Evolutionary conservation across 495 filamentous ascomycete species (phyloP).

Genomic region (Thermothielavioides terrestris): DNA sequence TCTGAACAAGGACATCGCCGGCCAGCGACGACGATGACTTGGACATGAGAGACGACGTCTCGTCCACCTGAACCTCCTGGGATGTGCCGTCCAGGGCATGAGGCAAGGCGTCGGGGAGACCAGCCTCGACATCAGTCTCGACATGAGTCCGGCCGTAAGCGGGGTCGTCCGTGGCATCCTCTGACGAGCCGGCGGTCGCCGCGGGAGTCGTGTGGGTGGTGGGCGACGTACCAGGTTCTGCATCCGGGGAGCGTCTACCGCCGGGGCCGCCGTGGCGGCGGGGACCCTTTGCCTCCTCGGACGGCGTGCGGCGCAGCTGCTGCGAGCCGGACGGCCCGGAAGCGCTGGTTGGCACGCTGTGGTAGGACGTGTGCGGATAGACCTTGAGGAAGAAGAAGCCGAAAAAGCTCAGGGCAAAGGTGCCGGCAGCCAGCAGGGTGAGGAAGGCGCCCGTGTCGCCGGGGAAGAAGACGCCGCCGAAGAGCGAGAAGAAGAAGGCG

Average conservation of each 20-base stretch:
- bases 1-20: constrained; percentile 41
- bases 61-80: constrained; percentile 46
- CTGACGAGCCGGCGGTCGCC: constrained; percentile 14
- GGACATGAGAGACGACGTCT: constrained; percentile 79
- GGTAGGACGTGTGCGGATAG: constrained; percentile 57
- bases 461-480: constrained; percentile 72
- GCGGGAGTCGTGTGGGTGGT: constrained; percentile 26
- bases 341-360: constrained; percentile 45
- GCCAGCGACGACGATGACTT: constrained; percentile 41
- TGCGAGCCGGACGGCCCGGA: constrained; percentile 46
- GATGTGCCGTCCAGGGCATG: constrained; percentile 22
- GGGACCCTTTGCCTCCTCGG: constrained; percentile 40
- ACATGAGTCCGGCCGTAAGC: constrained; percentile 23
- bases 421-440: constrained; percentile 71
- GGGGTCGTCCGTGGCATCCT: constrained; percentile 2
- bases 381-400: constrained; percentile 78
- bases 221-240: constrained; percentile 63
- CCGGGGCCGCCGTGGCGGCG: constrained; percentile 24
- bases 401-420: constrained; percentile 60
- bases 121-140: constrained; percentile 34
- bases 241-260: constrained; percentile 24
- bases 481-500: constrained; percentile 86
- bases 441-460: constrained; percentile 75
- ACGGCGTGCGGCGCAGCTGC: constrained; percentile 53
- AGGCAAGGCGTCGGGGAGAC: constrained; percentile 24